Conservation (phyloP, 306 rosid species). For the Cotoneaster glaucophyllus region DNA sequence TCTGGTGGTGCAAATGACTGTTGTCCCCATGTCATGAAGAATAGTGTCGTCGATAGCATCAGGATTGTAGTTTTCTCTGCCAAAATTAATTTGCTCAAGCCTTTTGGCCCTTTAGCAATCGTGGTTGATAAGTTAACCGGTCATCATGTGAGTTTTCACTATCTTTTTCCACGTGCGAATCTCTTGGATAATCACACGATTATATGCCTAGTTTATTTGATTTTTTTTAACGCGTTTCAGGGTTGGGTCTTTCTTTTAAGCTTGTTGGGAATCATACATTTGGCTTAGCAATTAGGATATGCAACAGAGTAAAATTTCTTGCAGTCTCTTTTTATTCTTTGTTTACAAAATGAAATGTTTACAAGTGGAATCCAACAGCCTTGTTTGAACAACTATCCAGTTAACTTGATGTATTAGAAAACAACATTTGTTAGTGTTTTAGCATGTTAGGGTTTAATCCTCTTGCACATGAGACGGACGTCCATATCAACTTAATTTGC, state of each 20-base stretch:
- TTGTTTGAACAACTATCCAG: no score
- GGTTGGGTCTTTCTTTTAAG: constrained; percentile 47
- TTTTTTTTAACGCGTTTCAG: constrained; percentile 15
- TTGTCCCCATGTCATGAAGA: constrained; percentile 18
- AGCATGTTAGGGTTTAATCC: no score
- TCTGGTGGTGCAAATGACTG: constrained; percentile 11
- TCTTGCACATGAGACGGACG: no score
- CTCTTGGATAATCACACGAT: not conserved
- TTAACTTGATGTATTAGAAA: no score
- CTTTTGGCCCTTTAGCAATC: constrained; percentile 45
- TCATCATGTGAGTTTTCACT: constrained; percentile 37
- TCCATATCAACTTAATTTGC: not conserved
- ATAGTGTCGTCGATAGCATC: constrained; percentile 32
- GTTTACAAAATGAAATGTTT: not conserved
- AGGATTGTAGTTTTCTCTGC: constrained; percentile 37
- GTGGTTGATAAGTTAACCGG: constrained; percentile 28
- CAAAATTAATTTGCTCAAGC: constrained; percentile 38
- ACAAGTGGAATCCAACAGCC: not conserved
- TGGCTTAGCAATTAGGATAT: constrained; percentile 47
- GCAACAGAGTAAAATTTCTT: constrained; percentile 40
- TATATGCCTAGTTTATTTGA: not conserved
- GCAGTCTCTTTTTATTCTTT: not conserved
- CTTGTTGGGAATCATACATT: constrained; percentile 44
- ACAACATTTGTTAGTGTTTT: no score
- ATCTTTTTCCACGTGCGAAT: not conserved